Conservation (phyloP, 768 basidiomycete species). For the Termitomyces sp. region DNA sequence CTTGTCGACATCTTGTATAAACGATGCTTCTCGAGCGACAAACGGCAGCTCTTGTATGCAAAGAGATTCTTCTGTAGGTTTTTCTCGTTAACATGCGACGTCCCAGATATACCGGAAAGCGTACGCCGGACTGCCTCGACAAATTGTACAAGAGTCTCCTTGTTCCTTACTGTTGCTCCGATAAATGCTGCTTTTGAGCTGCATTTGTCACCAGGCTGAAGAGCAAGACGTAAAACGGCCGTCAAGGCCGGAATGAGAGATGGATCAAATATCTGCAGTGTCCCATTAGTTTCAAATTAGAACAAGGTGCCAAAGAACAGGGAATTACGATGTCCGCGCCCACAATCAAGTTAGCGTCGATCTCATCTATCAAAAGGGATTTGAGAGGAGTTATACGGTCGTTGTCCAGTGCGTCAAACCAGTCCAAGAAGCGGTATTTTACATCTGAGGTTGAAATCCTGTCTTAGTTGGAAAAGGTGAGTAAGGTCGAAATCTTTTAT, state of each 20-base stretch:
- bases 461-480: conserved; percentile 34
- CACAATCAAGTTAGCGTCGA: conserved; percentile 55
- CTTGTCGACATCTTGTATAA: conserved; percentile 29
- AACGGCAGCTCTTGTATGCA: conserved; percentile 23
- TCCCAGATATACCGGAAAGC: not conserved
- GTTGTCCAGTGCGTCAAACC: conserved; percentile 53
- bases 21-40: conserved; percentile 11
- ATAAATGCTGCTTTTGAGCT: conserved; percentile 34
- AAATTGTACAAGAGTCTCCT: conserved; percentile 48
- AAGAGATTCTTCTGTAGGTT: conserved; percentile 16
- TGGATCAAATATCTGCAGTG: conserved; percentile 64
- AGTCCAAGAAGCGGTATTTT: conserved; percentile 52
- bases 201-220: conserved; percentile 23
- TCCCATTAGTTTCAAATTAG: not conserved
- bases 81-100: conserved; percentile 11
- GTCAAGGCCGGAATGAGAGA: conserved; percentile 55
- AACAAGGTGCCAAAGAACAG: not conserved
- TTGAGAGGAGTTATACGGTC: conserved; percentile 20
- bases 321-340: conserved; percentile 63
- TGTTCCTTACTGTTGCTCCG: conserved; percentile 56
- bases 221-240: conserved; percentile 40
- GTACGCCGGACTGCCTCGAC: conserved; percentile 30
- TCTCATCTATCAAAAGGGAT: conserved; percentile 35
- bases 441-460: conserved; percentile 46
- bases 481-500: not conserved